phyloP scores from a whole-genome alignment of 768 basidiomycete species.

The Lactarius indigo region DNA sequence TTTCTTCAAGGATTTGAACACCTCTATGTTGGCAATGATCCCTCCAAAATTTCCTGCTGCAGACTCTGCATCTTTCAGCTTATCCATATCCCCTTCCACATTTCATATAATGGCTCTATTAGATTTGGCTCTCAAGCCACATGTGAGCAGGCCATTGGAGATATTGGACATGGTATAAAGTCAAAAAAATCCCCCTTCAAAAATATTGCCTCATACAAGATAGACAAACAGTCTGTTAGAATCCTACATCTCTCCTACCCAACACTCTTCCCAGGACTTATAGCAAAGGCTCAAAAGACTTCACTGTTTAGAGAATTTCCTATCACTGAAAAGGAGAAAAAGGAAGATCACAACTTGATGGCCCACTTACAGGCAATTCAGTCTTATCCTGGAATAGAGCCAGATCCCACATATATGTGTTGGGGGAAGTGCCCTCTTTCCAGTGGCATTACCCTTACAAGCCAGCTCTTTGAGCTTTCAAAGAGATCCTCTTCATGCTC shows the following conservation, averaged over 20 bases:
- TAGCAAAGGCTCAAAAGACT: background rate
- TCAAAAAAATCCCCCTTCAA: too few species aligned
- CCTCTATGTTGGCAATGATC: slow-evolving; percentile 1
- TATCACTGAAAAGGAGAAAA: background rate
- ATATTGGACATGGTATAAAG: too few species aligned
- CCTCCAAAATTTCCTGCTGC: background rate
- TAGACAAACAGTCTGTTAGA: background rate
- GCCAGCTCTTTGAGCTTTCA: background rate
- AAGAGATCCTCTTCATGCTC: background rate
- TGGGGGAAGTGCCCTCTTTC: background rate
- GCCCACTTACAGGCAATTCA: background rate
- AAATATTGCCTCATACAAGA: too few species aligned
- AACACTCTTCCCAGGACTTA: slow-evolving; percentile 24
- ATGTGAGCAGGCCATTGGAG: too few species aligned
- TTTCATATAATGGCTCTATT: too few species aligned
- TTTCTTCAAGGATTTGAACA: slow-evolving; percentile 5
- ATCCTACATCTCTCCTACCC: background rate
- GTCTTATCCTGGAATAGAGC: background rate
- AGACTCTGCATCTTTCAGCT: too few species aligned
- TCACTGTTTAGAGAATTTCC: background rate
- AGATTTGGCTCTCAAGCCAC: too few species aligned
- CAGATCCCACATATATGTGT: background rate
- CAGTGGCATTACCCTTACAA: background rate
- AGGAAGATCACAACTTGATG: background rate
- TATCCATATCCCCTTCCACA: too few species aligned